Evolutionary conservation across 2,329 filamentous ascomycete genomes (phyloP).

Genomic region (Microsporum canis): DNA sequence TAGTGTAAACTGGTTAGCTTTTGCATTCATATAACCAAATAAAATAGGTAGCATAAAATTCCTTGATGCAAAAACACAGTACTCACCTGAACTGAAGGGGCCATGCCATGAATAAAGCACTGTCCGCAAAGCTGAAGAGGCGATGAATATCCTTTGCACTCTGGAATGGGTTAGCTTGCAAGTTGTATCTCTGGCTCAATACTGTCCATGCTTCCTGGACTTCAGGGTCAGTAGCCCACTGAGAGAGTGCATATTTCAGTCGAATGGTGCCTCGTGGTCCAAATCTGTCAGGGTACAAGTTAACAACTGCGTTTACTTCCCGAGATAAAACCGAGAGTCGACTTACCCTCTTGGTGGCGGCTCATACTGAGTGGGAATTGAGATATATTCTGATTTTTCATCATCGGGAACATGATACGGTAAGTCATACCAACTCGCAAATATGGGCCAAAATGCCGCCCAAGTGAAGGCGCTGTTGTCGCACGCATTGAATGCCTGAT

Average conservation of each 20-base stretch:
- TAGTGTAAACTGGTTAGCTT: conserved; percentile 6
- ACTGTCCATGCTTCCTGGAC: conserved; percentile 39
- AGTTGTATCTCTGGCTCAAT: conserved; percentile 32
- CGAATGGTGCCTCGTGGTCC: conserved; percentile 33
- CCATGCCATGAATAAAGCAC: conserved; percentile 24
- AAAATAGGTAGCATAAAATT: background rate
- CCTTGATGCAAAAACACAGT: background rate
- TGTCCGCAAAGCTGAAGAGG: conserved; percentile 39
- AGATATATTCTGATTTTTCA: conserved; percentile 10
- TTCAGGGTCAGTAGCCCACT: conserved; percentile 37
- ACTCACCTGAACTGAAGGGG: conserved; percentile 22
- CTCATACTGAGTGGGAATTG: conserved; percentile 9
- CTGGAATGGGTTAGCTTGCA: conserved; percentile 33
- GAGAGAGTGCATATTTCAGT: conserved; percentile 32
- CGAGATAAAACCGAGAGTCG: background rate
- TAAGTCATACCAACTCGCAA: conserved; percentile 21
- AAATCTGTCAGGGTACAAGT: conserved; percentile 22
- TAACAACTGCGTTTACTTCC: background rate
- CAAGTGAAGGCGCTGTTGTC: conserved; percentile 20
- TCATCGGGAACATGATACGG: conserved; percentile 13
- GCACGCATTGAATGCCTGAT: conserved; percentile 22
- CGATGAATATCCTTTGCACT: conserved; percentile 29
- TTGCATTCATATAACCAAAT: background rate
- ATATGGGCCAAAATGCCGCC: conserved; percentile 19
- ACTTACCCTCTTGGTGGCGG: conserved; percentile 16